Base-by-base conservation (phyloP, 2,329 filamentous ascomycete genomes). In the Incumbomyces delicatus region DNA sequence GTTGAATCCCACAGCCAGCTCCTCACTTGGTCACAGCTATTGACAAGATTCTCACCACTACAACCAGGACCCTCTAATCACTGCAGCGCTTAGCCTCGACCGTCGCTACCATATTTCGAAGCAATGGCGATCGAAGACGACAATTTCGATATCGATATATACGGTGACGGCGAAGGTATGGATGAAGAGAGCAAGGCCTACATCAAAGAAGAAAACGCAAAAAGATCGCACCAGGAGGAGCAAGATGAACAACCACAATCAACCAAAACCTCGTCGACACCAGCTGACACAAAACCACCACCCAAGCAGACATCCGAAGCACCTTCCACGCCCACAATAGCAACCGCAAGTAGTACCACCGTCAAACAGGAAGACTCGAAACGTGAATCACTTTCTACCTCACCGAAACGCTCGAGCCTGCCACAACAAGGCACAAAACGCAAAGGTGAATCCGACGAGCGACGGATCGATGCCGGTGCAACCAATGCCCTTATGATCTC, bases 401-500 rank as follows among this genome's bases (percentile, higher is more conserved):
- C 33, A 6, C 33, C 33, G 16, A 47, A 18, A 34, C 45, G n/a
- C 31, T 18, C 10, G 33, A 47, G 13, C 22, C 33, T 20, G 18
- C 41, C 32, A 13, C 42, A 73, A 49, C 77, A 80, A 57, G 77
- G 77, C 32, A 68, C 72, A 39, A 83, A 83, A 61, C 75, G 80
- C 47, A 82, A 83, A 61, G 76, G 78, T 50, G 71, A 68, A 16
- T 69, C 70, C 35, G 73, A 76, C 44, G 75, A 79, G 44, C 69
- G 75, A 18, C 71, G 70, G 1, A 61, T 73, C 4, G 79, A 82
- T 49, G 73, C 74, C 1, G 74, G 75, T 51, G 80, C 80, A 2
- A 80, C 77, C 4, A 72, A 80, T 18, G 88, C 89, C 0, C 68
- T 96, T 27, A 80, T 94, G 63, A 78, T 96, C 45, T 89, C 87